A percentile compares a stretch with the other conserved stretches of the same genome.
Conservation (phyloP, 148 eudicot genomes). For the Vaccinium vitisidaea region DNA sequence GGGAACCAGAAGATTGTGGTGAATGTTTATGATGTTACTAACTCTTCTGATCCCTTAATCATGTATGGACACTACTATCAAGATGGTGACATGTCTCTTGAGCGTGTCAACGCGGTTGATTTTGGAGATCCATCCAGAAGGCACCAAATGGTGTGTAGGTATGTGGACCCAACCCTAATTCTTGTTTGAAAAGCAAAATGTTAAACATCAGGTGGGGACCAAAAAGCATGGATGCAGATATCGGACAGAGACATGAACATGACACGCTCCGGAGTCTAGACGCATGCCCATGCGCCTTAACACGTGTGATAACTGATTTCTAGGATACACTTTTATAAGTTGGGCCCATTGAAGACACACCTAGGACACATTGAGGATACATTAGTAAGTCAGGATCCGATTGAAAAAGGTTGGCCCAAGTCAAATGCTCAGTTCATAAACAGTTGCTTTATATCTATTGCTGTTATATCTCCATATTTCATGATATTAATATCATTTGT, state of each 20-base stretch:
- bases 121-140: constrained; percentile 73
- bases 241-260: background rate
- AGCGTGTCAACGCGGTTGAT: constrained; percentile 50
- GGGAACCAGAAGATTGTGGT: constrained; percentile 59
- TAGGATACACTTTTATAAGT: background rate
- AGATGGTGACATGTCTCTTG: constrained; percentile 51
- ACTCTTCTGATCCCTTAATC: constrained; percentile 55
- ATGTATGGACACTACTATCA: constrained; percentile 59
- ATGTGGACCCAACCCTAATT: constrained; percentile 16
- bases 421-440: background rate
- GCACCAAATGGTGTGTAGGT: constrained; percentile 73
- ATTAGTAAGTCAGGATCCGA: background rate
- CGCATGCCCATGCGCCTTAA: background rate
- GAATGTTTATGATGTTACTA: constrained; percentile 64
- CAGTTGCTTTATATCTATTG: background rate
- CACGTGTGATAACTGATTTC: background rate
- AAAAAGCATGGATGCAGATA: background rate
- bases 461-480: background rate
- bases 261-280: background rate
- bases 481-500: background rate
- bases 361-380: background rate
- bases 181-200: constrained; percentile 1
- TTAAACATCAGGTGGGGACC: background rate
- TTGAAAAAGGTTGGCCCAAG: background rate
- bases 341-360: background rate